Percentiles rank a stretch among this genome's conserved stretches.
phyloP scores from a whole-genome alignment of 768 basidiomycete species.

The Ramaria rubella region DNA sequence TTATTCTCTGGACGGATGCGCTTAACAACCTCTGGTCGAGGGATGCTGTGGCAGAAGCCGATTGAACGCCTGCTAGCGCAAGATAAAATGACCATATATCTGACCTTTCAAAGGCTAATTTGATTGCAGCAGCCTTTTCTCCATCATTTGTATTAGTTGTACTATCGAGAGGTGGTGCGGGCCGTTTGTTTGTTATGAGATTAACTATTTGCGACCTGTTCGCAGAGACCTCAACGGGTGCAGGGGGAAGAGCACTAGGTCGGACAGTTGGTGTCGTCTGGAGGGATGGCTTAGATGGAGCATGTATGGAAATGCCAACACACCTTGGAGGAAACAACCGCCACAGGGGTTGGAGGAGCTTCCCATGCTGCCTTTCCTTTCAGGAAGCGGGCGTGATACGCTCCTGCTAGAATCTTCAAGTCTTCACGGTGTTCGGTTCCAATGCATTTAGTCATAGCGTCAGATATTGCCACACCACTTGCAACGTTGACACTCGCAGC shows the following conservation, averaged over 20 bases:
- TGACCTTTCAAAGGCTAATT: slow-evolving; percentile 64
- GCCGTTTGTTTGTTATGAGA: too few relatives aligned
- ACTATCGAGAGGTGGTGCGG: too few relatives aligned
- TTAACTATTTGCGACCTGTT: too few relatives aligned
- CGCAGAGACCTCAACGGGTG: too few relatives aligned
- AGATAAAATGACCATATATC: slow-evolving; percentile 4
- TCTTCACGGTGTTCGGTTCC: slow-evolving; percentile 79
- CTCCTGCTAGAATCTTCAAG: slow-evolving; percentile 70
- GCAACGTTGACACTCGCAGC: slow-evolving; percentile 48
- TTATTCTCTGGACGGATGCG: slow-evolving; percentile 31
- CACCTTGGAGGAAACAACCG: slow-evolving; percentile 28
- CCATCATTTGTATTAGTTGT: slow-evolving; percentile 4
- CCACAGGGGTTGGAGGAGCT: background rate
- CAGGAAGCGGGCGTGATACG: slow-evolving; percentile 36
- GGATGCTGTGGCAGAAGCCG: slow-evolving; percentile 42
- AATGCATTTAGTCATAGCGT: slow-evolving; percentile 58
- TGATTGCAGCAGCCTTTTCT: slow-evolving; percentile 28
- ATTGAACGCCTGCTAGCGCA: background rate
- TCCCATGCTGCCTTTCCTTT: slow-evolving; percentile 5
- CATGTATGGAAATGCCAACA: background rate
- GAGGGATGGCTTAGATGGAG: too few relatives aligned
- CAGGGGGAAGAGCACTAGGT: too few relatives aligned
- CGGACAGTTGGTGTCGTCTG: too few relatives aligned
- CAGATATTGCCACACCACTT: slow-evolving; percentile 49
- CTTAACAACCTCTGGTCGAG: slow-evolving; percentile 74